A percentile compares a stretch with the other conserved stretches of the same genome.
These are phyloP conservation scores for Prunus mira DNA, from an alignment of 306 rosid genomes.

Conservation along the genomic window DNA sequence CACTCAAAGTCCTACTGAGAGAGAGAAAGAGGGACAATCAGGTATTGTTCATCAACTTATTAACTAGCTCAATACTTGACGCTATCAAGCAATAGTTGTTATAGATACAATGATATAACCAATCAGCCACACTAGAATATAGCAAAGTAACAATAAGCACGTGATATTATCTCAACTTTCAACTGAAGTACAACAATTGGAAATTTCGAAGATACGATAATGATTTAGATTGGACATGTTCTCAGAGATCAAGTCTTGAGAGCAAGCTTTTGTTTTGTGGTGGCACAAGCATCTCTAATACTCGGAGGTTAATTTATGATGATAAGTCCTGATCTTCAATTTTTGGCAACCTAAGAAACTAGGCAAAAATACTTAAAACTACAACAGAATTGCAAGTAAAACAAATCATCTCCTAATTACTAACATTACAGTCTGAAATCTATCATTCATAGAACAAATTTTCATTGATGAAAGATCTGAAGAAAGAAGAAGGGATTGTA, in stretches of 20 bases:
- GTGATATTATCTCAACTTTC: not conserved
- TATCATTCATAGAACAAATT: not conserved
- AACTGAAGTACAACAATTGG: not conserved
- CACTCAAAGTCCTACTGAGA: slow-evolving; percentile 38
- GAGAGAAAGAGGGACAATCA: not conserved
- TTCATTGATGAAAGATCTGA: slow-evolving; percentile 46
- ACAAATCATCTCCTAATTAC: not conserved
- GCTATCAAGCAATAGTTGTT: not conserved
- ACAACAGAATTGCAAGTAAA: not conserved
- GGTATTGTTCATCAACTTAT: not conserved
- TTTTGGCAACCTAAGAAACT: slow-evolving; percentile 2
- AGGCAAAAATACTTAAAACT: not conserved
- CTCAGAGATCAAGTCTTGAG: not conserved
- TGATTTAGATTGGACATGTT: not conserved
- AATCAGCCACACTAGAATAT: not conserved
- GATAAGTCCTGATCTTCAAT: not conserved
- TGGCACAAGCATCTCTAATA: not conserved
- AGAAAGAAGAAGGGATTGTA: slow-evolving; percentile 5
- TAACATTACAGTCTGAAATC: slow-evolving; percentile 17
- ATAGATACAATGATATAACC: not conserved
- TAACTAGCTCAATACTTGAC: not conserved
- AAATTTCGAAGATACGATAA: not conserved
- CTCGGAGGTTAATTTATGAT: not conserved
- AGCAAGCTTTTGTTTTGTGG: not conserved
- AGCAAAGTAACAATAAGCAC: not conserved